Percentiles rank a stretch among this genome's conserved stretches.
phyloP scores from a whole-genome alignment of 2,329 filamentous ascomycete genomes.

The Monosporascus sp. region DNA sequence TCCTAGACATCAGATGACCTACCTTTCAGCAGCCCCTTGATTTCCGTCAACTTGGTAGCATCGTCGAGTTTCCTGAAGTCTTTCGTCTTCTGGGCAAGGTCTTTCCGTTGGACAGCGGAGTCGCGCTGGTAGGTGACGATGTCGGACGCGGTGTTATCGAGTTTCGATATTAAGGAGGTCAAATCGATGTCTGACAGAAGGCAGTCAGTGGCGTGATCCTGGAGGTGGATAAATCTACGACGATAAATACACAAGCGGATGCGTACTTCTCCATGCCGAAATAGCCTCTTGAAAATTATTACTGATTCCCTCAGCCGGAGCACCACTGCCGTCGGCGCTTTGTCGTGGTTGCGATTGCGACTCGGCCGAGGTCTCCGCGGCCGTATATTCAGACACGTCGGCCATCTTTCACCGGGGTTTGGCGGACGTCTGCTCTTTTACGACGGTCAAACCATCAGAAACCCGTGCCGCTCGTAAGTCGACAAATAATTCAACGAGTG shows the following conservation, averaged over 20 bases:
- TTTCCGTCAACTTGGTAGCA: constrained; percentile 75
- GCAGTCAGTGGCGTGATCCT: constrained; percentile 11
- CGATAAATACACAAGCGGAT: constrained; percentile 2
- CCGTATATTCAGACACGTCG: constrained; percentile 17
- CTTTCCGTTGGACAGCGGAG: constrained; percentile 92
- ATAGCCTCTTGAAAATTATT: constrained; percentile 98
- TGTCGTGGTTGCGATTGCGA: constrained; percentile 23
- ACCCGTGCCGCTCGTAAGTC: background rate
- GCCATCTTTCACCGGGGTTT: constrained; percentile 15
- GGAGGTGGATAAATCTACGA: background rate
- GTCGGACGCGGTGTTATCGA: constrained; percentile 92
- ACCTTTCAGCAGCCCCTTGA: constrained; percentile 89
- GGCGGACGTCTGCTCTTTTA: constrained; percentile 13
- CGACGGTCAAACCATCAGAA: constrained; percentile 18
- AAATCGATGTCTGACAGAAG: constrained; percentile 70
- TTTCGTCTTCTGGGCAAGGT: constrained; percentile 97
- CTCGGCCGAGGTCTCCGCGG: constrained; percentile 18
- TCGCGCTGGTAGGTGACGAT: constrained; percentile 91
- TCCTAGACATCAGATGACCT: constrained; percentile 15
- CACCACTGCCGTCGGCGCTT: constrained; percentile 12
- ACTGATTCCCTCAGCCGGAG: constrained; percentile 46
- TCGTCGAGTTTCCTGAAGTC: constrained; percentile 92
- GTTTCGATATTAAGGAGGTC: constrained; percentile 71
- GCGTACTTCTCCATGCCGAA: constrained; percentile 86
- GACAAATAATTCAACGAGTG: background rate